A percentile compares a stretch with the other conserved stretches of the same genome.
Conservation (phyloP, 768 basidiomycete species). For the Clitopilus hobsonii region DNA sequence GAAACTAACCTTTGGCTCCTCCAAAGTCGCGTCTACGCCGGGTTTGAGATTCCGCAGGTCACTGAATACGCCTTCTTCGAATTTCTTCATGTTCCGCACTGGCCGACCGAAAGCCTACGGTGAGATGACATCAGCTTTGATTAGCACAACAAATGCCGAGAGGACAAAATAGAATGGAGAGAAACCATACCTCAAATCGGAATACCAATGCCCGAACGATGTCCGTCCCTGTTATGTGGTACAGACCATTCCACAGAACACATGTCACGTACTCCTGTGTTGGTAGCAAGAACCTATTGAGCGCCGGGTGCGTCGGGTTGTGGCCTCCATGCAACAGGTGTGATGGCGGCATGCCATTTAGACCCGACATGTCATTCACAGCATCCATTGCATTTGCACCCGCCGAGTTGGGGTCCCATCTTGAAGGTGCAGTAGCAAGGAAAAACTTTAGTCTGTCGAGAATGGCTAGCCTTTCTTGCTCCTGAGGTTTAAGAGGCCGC, state of each 20-base stretch:
- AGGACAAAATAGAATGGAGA: conserved; percentile 5
- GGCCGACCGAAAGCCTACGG: conserved; percentile 77
- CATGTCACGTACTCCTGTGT: conserved; percentile 87
- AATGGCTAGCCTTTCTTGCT: conserved; percentile 68
- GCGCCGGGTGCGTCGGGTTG: conserved; percentile 62
- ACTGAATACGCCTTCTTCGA: conserved; percentile 94
- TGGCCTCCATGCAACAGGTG: conserved; percentile 31
- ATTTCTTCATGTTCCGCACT: conserved; percentile 92
- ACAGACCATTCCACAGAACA: conserved; percentile 87
- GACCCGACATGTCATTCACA: background rate
- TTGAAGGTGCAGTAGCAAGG: conserved; percentile 77
- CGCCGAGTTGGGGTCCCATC: conserved; percentile 49
- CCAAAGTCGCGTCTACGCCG: conserved; percentile 85
- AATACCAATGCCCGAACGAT: conserved; percentile 95
- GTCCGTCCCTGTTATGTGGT: conserved; percentile 95
- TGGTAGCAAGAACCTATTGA: conserved; percentile 86
- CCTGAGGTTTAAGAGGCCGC: conserved; percentile 56
- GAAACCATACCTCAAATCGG: conserved; percentile 66
- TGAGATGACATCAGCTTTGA: conserved; percentile 3
- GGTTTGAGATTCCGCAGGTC: conserved; percentile 94
- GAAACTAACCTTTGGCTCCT: conserved; percentile 85
- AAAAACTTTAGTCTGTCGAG: conserved; percentile 86
- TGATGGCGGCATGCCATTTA: conserved; percentile 13
- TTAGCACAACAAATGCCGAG: conserved; percentile 5
- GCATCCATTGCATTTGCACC: conserved; percentile 13